These are phyloP conservation scores for Nematodospora anomalae DNA, from an alignment of 1,139 yeast genomes.

Conservation along the genomic window DNA sequence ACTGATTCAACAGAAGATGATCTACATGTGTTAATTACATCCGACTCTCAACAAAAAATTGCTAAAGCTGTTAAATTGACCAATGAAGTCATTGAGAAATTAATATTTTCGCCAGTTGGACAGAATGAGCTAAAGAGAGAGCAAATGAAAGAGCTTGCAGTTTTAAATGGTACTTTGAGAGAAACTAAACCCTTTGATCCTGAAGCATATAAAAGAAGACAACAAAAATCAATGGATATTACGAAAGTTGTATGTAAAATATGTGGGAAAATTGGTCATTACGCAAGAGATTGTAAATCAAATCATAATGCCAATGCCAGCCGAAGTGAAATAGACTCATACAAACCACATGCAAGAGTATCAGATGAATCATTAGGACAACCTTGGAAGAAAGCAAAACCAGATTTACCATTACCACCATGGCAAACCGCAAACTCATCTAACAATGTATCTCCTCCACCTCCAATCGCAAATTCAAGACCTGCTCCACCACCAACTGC, in stretches of 20 bases:
- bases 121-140: slow-evolving; percentile 89
- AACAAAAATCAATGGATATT: slow-evolving; percentile 48
- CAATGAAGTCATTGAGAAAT: slow-evolving; percentile 76
- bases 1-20: slow-evolving; percentile 53
- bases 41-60: slow-evolving; percentile 78
- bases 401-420: slow-evolving; percentile 21
- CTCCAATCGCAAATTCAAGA: slow-evolving; percentile 16
- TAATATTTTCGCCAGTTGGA: slow-evolving; percentile 86
- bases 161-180: slow-evolving; percentile 88
- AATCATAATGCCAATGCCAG: slow-evolving; percentile 10
- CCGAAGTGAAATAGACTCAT: slow-evolving; percentile 5
- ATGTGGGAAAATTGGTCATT: slow-evolving; percentile 86
- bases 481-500: slow-evolving; percentile 29
- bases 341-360: slow-evolving; percentile 11
- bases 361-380: slow-evolving; percentile 10
- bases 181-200: slow-evolving; percentile 72
- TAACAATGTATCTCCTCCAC: slow-evolving; percentile 19
- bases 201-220: slow-evolving; percentile 49
- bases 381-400: slow-evolving; percentile 17
- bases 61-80: slow-evolving; percentile 74
- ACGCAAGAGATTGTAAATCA: slow-evolving; percentile 78
- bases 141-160: slow-evolving; percentile 89
- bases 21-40: slow-evolving; percentile 82
- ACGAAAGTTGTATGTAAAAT: slow-evolving; percentile 66
- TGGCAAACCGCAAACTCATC: slow-evolving; percentile 15